Base-by-base conservation (phyloP, 2,329 filamentous ascomycete species). In the Ceratocystis destructans region DNA sequence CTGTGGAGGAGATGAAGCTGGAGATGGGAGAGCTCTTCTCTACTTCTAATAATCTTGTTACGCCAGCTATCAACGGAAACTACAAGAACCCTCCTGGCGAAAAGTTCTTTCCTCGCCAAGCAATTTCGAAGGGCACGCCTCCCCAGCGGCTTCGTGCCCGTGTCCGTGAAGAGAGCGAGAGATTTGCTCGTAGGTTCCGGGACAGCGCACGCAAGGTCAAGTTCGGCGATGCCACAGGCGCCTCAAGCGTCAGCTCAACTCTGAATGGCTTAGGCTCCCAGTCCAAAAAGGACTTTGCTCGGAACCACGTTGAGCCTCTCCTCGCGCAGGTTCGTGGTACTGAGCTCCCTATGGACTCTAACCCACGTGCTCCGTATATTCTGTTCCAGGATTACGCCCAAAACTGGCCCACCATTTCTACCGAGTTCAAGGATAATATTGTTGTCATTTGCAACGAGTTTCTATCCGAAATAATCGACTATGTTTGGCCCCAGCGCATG, bases 31-130 rank as follows among this genome's bases (percentile, higher is more conserved):
- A 82, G 69, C 75, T 82, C 5, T 82, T 81, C 68, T 80, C 79
- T 0, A 74, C 76, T 0, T 81, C 78, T 41, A 80, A 80, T 73
- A 80, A 81, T 64, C 76, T 82, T n/a, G 79, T 81, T 46, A 80
- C 79, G 0, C 79, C 79, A 2, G 79, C 80, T 48, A 78, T 81
- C 31, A 79, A 81, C 64, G 80, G 79, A 62, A 80, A 80, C 73
- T 82, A 82, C 76, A 82, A 82, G 74, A 81, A 81, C 68, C 79
- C 79, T 0, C 79, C 80, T 17, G 78, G 78, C 66, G 79, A 80
- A 70, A 76, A 74, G 64, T 82, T 82, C 73, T 82, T 82, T 71
- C 75, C 79, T 5, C 74, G 78, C 7, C 78, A 79, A 10, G 79
- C 78, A 2, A 78, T 76, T 55, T 77, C 79, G 12, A 77, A 78